phyloP scores from a whole-genome alignment of 2,329 filamentous ascomycete species.

The Penicillium sp. region DNA sequence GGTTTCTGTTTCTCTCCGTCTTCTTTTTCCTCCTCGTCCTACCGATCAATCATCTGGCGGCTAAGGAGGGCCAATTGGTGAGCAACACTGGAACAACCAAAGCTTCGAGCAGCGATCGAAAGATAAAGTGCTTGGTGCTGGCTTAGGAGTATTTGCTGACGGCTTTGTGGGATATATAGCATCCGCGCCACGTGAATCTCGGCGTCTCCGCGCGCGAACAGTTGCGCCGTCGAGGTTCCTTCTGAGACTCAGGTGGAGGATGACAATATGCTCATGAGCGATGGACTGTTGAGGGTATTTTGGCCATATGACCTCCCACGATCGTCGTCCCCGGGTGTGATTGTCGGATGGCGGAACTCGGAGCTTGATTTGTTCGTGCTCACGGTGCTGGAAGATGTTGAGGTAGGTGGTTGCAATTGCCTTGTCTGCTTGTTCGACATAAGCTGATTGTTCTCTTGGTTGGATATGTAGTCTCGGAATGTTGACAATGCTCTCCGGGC shows the following conservation, averaged over 20 bases:
- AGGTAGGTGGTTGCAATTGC: conserved; percentile 50
- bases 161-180: conserved; percentile 44
- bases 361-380: conserved; percentile 83
- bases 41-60: conserved; percentile 73
- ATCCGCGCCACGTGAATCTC: conserved; percentile 66
- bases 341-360: conserved; percentile 94
- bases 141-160: conserved; percentile 5
- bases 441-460: conserved; percentile 3
- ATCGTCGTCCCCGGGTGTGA: conserved; percentile 66
- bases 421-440: background rate
- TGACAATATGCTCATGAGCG: conserved; percentile 57
- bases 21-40: conserved; percentile 78
- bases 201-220: conserved; percentile 94
- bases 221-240: conserved; percentile 84
- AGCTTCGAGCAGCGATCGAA: conserved; percentile 1
- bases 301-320: conserved; percentile 81
- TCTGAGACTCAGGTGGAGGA: conserved; percentile 50
- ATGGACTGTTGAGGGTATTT: conserved; percentile 96
- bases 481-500: conserved; percentile 81
- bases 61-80: conserved; percentile 71
- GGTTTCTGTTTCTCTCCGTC: conserved; percentile 69
- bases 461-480: conserved; percentile 52
- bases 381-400: conserved; percentile 78
- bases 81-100: conserved; percentile 24
- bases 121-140: background rate